A percentile compares a stretch with the other conserved stretches of the same genome.
These are phyloP conservation scores for Umbelopsis ramanniana DNA, from an alignment of 192 early-diverging fungal genomes.

Conservation along the genomic window DNA sequence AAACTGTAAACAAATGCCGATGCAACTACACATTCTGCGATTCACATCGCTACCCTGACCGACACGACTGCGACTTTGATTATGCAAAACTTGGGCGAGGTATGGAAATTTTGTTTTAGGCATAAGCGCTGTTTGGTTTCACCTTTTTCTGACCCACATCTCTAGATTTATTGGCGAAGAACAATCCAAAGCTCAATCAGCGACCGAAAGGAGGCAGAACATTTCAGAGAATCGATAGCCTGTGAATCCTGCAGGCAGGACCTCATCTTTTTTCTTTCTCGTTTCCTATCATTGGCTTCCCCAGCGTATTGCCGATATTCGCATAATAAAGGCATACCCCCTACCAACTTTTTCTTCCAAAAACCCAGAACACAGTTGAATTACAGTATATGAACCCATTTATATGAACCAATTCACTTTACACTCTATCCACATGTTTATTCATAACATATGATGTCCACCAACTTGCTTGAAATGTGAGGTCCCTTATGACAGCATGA, in stretches of 20 bases:
- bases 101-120: not conserved
- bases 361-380: not conserved
- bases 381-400: too few relatives aligned
- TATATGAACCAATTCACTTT: too few relatives aligned
- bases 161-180: conserved; percentile 66
- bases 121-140: not conserved
- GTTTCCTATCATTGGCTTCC: not conserved
- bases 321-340: not conserved
- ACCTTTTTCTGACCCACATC: not conserved
- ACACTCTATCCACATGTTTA: too few relatives aligned
- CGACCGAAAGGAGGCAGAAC: conserved; percentile 76
- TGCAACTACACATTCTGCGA: conserved; percentile 81
- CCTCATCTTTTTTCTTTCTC: not conserved
- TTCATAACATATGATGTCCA: too few relatives aligned
- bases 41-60: conserved; percentile 68
- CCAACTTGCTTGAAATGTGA: too few relatives aligned
- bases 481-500: too few relatives aligned
- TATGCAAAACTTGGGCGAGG: conserved; percentile 70
- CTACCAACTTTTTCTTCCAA: not conserved
- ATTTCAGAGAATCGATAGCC: conserved; percentile 68
- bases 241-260: conserved; percentile 29
- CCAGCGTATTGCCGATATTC: not conserved
- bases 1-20: conserved; percentile 78
- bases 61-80: conserved; percentile 83
- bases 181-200: conserved; percentile 76